A percentile compares a stretch with the other conserved stretches of the same genome.
phyloP scores from a whole-genome alignment of 1,284 basidiomycete species.

The Stygiomarasmius scandens region DNA sequence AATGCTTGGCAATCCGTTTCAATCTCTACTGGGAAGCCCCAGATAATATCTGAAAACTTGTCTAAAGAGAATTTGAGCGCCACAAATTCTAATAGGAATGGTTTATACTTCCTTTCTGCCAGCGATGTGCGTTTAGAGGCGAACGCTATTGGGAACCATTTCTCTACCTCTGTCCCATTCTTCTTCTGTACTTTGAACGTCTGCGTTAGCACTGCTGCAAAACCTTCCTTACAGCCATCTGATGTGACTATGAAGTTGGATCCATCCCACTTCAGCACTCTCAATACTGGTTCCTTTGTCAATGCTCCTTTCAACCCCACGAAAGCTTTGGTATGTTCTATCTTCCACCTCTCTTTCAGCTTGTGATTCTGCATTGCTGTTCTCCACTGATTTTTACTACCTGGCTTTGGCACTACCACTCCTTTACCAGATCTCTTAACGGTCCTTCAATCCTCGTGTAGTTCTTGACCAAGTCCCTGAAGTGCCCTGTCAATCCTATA shows the following conservation, averaged over 20 bases:
- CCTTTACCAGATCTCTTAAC: constrained; percentile 29
- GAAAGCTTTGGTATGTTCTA: constrained; percentile 18
- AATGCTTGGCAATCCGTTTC: constrained; percentile 22
- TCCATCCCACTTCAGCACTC: constrained; percentile 16
- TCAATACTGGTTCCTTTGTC: constrained; percentile 18
- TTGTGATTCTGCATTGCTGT: constrained; percentile 17
- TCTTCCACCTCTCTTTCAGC: constrained; percentile 7
- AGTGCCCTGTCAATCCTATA: constrained; percentile 17
- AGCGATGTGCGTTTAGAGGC: constrained; percentile 9
- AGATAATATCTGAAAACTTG: constrained; percentile 23
- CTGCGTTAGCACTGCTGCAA: constrained; percentile 21
- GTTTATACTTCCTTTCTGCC: constrained; percentile 13
- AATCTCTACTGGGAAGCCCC: too few relatives aligned
- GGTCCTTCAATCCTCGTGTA: constrained; percentile 32
- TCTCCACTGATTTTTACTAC: constrained; percentile 25
- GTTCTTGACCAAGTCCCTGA: constrained; percentile 28
- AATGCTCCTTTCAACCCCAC: constrained; percentile 17
- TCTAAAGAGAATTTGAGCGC: constrained; percentile 15
- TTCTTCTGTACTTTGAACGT: background rate
- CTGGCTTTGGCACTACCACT: constrained; percentile 27
- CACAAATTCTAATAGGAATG: constrained; percentile 12
- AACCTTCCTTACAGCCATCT: too few relatives aligned
- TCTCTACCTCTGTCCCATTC: background rate
- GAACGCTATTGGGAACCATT: constrained; percentile 4
- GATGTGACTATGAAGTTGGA: too few relatives aligned